Conservation (phyloP, 2,329 filamentous ascomycete species). For the Aspergillus sp. region DNA sequence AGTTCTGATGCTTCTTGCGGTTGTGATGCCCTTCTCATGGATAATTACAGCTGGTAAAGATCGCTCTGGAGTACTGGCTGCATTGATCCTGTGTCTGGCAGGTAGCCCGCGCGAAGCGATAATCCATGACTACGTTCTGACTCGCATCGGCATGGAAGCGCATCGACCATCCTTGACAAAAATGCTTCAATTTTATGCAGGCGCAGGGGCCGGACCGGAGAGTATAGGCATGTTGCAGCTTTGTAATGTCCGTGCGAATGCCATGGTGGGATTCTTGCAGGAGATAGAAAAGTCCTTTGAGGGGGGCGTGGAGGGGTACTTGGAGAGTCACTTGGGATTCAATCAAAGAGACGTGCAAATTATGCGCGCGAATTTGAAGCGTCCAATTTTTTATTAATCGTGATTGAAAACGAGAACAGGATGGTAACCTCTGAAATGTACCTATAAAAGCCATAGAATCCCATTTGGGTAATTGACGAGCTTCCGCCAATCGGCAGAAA, state of each 20-base stretch:
- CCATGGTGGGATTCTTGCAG: conserved; percentile 21
- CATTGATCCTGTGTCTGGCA: conserved; percentile 58
- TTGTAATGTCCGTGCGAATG: conserved; percentile 16
- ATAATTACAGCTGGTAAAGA: conserved; percentile 64
- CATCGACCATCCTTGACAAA: conserved; percentile 14
- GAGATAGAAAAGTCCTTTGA: conserved; percentile 13
- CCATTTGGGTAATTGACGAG: neutral
- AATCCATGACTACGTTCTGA: conserved; percentile 56
- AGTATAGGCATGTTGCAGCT: conserved; percentile 18
- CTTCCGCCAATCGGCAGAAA: conserved; percentile 3
- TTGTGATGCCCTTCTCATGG: neutral
- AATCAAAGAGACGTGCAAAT: conserved; percentile 10
- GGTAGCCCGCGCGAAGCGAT: conserved; percentile 53
- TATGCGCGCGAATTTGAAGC: conserved; percentile 16
- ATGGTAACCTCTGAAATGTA: too few relatives aligned
- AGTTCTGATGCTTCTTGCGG: conserved; percentile 1
- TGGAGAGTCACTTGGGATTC: conserved; percentile 17
- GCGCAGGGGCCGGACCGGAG: conserved; percentile 13
- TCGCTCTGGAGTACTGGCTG: conserved; percentile 65
- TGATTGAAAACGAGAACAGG: neutral
- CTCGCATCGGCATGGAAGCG: conserved; percentile 19
- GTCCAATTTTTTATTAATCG: neutral
- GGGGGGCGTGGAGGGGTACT: conserved; percentile 17
- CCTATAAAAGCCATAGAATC: neutral
- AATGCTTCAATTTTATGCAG: conserved; percentile 12